phyloP scores from a whole-genome alignment of 1,139 yeast genomes.

The Blastobotrys persicus region DNA sequence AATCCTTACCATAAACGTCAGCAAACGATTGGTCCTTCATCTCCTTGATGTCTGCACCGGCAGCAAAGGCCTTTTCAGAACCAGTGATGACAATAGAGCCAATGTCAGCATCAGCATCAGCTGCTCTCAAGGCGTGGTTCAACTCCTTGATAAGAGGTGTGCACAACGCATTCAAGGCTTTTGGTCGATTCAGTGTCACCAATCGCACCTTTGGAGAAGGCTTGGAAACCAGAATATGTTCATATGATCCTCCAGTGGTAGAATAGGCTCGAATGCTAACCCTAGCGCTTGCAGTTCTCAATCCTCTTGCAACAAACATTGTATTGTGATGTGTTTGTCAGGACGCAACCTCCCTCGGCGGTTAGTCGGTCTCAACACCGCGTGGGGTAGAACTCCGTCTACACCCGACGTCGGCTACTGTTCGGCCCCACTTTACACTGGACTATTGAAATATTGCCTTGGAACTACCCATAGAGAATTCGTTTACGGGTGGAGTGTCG shows the following conservation, averaged over 20 bases:
- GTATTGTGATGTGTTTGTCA: slow-evolving; percentile 2
- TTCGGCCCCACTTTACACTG: no score
- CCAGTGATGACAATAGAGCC: slow-evolving; percentile 52
- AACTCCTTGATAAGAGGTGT: slow-evolving; percentile 47
- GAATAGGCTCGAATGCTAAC: slow-evolving; percentile 17
- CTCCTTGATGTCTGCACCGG: slow-evolving; percentile 55
- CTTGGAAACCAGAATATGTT: slow-evolving; percentile 40
- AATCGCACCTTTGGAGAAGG: slow-evolving; percentile 45
- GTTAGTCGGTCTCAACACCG: neutral
- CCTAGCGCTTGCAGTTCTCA: slow-evolving; percentile 1
- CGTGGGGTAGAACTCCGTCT: neutral
- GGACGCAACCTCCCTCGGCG: slow-evolving; percentile 3
- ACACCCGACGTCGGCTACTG: neutral
- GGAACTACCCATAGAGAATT: no score
- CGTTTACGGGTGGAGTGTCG: no score
- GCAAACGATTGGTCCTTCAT: slow-evolving; percentile 44
- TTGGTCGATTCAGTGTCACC: slow-evolving; percentile 63
- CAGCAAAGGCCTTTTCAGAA: slow-evolving; percentile 48
- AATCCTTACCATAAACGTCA: slow-evolving; percentile 38
- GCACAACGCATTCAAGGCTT: slow-evolving; percentile 62
- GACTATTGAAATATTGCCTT: no score
- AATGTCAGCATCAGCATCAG: slow-evolving; percentile 41
- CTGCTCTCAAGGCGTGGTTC: slow-evolving; percentile 41
- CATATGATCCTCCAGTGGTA: slow-evolving; percentile 37
- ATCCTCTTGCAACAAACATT: slow-evolving; percentile 11